These are phyloP conservation scores for Boletus vinaceobasis DNA, from an alignment of 768 basidiomycete species.

Conservation along the genomic window DNA sequence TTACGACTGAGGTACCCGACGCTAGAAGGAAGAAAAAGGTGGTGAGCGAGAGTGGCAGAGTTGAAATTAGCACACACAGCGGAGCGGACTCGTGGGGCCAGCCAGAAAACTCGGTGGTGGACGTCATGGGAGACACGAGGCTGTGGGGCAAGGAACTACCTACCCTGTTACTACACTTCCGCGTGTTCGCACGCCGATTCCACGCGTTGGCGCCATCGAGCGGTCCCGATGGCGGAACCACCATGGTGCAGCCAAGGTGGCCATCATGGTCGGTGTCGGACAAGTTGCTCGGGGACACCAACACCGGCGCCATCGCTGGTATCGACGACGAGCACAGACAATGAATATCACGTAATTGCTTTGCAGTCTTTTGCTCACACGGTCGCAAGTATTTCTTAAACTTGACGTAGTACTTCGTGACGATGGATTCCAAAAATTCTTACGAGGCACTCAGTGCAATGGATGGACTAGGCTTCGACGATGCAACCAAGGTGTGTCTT, in stretches of 20 bases:
- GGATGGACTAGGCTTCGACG: conserved; percentile 55
- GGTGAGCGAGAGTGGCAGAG: conserved; percentile 13
- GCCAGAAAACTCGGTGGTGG: conserved; percentile 36
- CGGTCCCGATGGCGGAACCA: conserved; percentile 1
- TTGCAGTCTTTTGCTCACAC: conserved; percentile 26
- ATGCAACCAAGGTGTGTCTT: conserved; percentile 61
- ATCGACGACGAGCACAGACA: conserved; percentile 7
- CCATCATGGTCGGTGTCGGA: neutral
- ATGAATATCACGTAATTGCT: conserved; percentile 21
- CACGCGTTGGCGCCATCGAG: conserved; percentile 15
- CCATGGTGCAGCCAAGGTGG: neutral
- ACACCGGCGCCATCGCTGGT: conserved; percentile 6
- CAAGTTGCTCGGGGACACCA: conserved; percentile 1
- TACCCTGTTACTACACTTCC: conserved; percentile 17
- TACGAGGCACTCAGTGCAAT: conserved; percentile 32
- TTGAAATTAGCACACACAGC: conserved; percentile 40
- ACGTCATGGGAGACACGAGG: conserved; percentile 44
- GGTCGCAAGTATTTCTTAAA: conserved; percentile 2
- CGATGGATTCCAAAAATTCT: conserved; percentile 25
- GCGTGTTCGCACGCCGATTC: conserved; percentile 31
- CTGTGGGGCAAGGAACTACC: conserved; percentile 29
- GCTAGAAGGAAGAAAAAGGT: conserved; percentile 27
- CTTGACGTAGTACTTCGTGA: neutral
- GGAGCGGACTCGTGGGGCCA: conserved; percentile 52
- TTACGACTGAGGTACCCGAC: conserved; percentile 58